Conservation (phyloP, 2,329 filamentous ascomycete genomes). For the Tolypocladium ophioglossoides region DNA sequence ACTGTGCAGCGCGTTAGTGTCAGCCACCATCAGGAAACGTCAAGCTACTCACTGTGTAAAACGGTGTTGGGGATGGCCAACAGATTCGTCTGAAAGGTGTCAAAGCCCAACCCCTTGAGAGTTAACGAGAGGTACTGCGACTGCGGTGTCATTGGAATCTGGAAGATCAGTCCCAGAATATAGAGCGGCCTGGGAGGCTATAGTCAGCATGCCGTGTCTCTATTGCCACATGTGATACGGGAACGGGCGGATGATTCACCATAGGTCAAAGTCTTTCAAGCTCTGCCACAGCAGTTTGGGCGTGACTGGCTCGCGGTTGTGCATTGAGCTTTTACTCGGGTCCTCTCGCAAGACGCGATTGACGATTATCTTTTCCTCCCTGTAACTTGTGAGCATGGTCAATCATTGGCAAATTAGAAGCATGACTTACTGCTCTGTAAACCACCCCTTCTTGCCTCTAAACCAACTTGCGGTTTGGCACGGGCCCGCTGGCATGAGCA, state of each 20-base stretch:
- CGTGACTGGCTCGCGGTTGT: conserved; percentile 39
- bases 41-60: neutral
- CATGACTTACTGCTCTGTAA: conserved; percentile 9
- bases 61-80: conserved; percentile 30
- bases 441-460: conserved; percentile 34
- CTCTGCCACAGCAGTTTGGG: conserved; percentile 36
- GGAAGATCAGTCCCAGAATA: conserved; percentile 34
- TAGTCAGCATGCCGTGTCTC: neutral
- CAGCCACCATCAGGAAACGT: no score
- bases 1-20: neutral
- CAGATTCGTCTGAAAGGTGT: conserved; percentile 32
- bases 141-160: conserved; percentile 28
- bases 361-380: conserved; percentile 44
- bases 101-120: conserved; percentile 28
- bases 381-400: neutral
- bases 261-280: conserved; percentile 48
- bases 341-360: conserved; percentile 46
- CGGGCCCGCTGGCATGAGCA: conserved; percentile 14
- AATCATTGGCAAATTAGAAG: fast-evolving
- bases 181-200: neutral
- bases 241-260: conserved; percentile 19
- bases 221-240: no score
- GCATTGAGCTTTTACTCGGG: conserved; percentile 47
- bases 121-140: conserved; percentile 32
- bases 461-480: conserved; percentile 43